phyloP scores from a whole-genome alignment of 352 stramenopile genomes.

The Phytophthora constricta region DNA sequence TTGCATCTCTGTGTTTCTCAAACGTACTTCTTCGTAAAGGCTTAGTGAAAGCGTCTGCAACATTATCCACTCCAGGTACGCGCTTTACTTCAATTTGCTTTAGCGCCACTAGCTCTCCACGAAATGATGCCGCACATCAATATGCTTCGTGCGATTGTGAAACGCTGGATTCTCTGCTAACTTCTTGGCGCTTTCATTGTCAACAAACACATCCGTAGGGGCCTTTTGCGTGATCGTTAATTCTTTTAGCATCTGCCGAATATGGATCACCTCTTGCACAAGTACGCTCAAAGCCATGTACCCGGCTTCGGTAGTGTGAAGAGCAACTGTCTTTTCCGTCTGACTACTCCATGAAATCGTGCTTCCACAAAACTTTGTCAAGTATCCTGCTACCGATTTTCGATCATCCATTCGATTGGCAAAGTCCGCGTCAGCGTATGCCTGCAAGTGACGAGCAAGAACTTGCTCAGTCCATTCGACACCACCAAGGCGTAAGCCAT shows the following conservation, averaged over 20 bases:
- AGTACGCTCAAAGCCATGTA: conserved; percentile 22
- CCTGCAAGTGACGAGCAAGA: conserved; percentile 10
- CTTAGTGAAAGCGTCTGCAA: conserved; percentile 34
- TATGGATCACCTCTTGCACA: too few species aligned
- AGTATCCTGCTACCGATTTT: conserved; percentile 25
- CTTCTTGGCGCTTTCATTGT: conserved; percentile 31
- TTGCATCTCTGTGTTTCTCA: conserved; percentile 17
- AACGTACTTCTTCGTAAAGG: conserved; percentile 13
- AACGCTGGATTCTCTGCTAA: conserved; percentile 27
- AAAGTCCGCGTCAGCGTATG: conserved; percentile 27
- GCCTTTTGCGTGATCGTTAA: conserved; percentile 8
- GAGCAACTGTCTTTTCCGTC: too few species aligned
- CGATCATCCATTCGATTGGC: conserved; percentile 25
- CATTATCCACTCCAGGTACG: conserved; percentile 23
- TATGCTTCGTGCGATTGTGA: conserved; percentile 23
- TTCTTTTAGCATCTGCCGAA: conserved; percentile 31
- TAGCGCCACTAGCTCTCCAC: conserved; percentile 12
- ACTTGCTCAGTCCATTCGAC: conserved; percentile 1
- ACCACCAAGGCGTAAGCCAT: conserved; percentile 8
- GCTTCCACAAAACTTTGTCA: conserved; percentile 25
- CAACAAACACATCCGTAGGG: conserved; percentile 22
- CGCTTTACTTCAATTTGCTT: conserved; percentile 27
- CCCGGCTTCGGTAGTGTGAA: too few species aligned
- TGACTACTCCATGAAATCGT: conserved; percentile 30
- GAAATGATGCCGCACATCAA: conserved; percentile 30